Conservation (phyloP, 306 rosid genomes). For the apple (Malus domestica) region ASM211411v1 NC_041798.1:30841001-30841500, state of each 20-base stretch:
- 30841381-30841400: too few species aligned
- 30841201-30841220: too few species aligned
- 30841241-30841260: background rate
- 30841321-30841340: too few species aligned
- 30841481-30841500: too few species aligned
- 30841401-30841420: too few species aligned
- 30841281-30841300: background rate
- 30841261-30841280: background rate
- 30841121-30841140: too few species aligned
- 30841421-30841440: background rate
- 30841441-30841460: background rate
- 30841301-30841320: background rate
- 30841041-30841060: background rate
- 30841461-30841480: too few species aligned
- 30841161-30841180: rapidly evolving
- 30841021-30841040: background rate
- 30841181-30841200: rapidly evolving
- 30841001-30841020: background rate
- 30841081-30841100: too few species aligned
- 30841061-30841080: background rate
- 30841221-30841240: background rate
- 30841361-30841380: too few species aligned
- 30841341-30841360: too few species aligned
- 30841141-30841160: too few species aligned
- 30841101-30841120: too few species aligned